phyloP scores from a whole-genome alignment of 2,329 filamentous ascomycete genomes.

The Fusarium sp. region DNA sequence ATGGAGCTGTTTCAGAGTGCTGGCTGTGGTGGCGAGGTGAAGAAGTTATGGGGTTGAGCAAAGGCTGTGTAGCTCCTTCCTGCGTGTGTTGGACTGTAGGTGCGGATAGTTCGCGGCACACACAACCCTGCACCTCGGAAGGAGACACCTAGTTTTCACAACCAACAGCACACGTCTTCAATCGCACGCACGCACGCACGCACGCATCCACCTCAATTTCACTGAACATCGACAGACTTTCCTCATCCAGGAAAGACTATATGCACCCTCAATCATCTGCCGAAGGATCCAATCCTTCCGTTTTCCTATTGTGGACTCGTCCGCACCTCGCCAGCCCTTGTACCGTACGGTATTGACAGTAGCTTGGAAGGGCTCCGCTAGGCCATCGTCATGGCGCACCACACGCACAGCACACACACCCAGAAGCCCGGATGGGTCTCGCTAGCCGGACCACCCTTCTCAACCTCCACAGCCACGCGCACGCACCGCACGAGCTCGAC shows the following conservation, averaged over 20 bases:
- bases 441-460: constrained; percentile 14
- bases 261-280: constrained; percentile 18
- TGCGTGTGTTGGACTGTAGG: neutral
- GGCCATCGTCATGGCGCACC: constrained; percentile 8
- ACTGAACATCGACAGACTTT: neutral
- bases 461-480: constrained; percentile 36
- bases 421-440: neutral
- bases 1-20: neutral
- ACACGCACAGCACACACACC: neutral
- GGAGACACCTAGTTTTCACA: neutral
- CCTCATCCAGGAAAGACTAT: neutral
- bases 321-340: neutral
- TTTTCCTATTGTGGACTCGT: constrained; percentile 11
- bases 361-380: neutral
- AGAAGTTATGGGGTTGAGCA: neutral
- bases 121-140: neutral
- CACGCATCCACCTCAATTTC: neutral
- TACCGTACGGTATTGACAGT: neutral
- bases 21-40: neutral
- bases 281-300: constrained; percentile 18
- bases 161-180: neutral
- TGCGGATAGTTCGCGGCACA: neutral
- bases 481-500: neutral
- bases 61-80: neutral
- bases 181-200: neutral